Base-by-base conservation (phyloP, 192 early-diverging fungal species). In the Pilaira anomala region DNA sequence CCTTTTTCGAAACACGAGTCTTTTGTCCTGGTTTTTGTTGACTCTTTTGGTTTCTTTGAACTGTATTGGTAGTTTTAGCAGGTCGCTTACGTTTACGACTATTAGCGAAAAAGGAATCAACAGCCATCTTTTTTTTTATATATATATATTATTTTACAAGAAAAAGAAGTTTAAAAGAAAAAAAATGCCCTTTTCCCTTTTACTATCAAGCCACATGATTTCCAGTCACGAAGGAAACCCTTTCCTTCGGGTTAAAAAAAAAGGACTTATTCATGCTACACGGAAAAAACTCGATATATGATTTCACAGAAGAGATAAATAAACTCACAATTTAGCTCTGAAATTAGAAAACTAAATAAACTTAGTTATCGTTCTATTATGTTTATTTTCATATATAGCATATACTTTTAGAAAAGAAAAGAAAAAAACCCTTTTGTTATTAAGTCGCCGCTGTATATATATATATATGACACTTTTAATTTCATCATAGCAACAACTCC, bases 81-180 rank as follows among this genome's bases (percentile, higher is more conserved):
- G 33, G 33, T 7, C 36, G 39, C 33, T 68, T 68, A 33, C 66
- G 66, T 48, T 68, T 68, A 42, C 66, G 66, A 14, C 50, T 55
- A 46, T 50, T 40, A 8, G 66, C 49, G 48, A 68, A 68, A 42
- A 68, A 68, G 16, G 66, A 44, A 60, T 68, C 66, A 8, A 60
- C 29, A 14, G 60, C 45, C 44, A 49, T 49, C 18, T 21, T 40
- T 19, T 41, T 57, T 39, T 33, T 39, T 36, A 19, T 56, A 14
- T 26, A 2, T 49, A 21, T 49, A 18, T n/a, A 45, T 45, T n/a
- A 28, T n/a, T n/a, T n/a, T n/a, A n/a, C n/a, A n/a, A n/a, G n/a
- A 30, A 44, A 40, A 7, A 22, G 7, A 19, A 41, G 11, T 24
- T 16, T 16, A 46, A 7, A 26, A 25, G 41, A 60, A 60, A 45